Conservation (phyloP, 164 flowering plant genomes). For the Aristolochia contorta region DNA sequence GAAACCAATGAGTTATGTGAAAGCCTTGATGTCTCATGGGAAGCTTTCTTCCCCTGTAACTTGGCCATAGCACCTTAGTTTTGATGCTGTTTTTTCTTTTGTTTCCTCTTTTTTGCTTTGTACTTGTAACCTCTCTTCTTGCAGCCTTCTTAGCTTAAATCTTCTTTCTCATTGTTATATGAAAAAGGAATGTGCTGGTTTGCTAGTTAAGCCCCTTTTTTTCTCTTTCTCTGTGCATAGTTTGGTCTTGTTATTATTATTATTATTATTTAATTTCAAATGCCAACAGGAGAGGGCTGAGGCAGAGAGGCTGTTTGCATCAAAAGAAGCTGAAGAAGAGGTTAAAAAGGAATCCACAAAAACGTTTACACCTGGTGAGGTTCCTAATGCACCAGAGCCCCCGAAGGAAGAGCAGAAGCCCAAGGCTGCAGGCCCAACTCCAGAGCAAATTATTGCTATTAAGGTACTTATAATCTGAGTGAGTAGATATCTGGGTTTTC, state of each 20-base stretch:
- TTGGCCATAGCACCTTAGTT: no score
- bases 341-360: constrained; percentile 48
- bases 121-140: no score
- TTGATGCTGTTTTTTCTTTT: no score
- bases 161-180: no score
- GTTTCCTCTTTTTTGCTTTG: no score
- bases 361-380: constrained; percentile 51
- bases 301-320: constrained; percentile 59
- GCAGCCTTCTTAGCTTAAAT: no score
- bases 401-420: constrained; percentile 46
- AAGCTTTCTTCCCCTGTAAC: no score
- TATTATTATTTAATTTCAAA: not conserved
- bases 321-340: constrained; percentile 81
- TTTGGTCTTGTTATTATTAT: constrained; percentile 2
- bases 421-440: constrained; percentile 73
- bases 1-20: no score
- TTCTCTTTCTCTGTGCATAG: not conserved
- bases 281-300: constrained; percentile 63
- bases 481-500: no score
- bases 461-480: constrained; percentile 41
- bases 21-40: no score
- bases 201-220: no score
- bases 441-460: constrained; percentile 92
- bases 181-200: no score
- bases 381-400: constrained; percentile 32